Evolutionary conservation across 495 filamentous ascomycete genomes (phyloP).

Genomic region (Penicillium salamii): DNA sequence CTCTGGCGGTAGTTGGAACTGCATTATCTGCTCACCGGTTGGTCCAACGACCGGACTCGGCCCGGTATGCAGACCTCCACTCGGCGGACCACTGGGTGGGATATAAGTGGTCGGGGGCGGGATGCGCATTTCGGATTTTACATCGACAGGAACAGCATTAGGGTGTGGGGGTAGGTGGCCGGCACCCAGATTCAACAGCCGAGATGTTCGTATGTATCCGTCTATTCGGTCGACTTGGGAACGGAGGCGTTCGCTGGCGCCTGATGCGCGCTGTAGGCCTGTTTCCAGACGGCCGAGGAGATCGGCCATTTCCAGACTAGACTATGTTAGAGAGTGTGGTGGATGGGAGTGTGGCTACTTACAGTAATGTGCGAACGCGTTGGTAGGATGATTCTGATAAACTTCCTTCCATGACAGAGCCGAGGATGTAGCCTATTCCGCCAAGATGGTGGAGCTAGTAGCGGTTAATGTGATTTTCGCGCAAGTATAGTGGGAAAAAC

Average conservation of each 20-base stretch:
- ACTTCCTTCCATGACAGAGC: constrained; percentile 47
- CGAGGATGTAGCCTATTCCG: constrained; percentile 49
- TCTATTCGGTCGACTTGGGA: constrained; percentile 46
- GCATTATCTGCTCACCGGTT: constrained; percentile 22
- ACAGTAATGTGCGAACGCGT: constrained; percentile 43
- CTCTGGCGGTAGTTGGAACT: constrained; percentile 40
- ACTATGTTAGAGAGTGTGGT: neutral
- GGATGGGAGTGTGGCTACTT: constrained; percentile 4
- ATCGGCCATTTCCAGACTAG: constrained; percentile 43
- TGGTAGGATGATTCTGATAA: constrained; percentile 45
- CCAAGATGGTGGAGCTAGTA: constrained; percentile 44
- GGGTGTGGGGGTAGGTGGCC: constrained; percentile 11
- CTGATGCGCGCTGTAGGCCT: constrained; percentile 36
- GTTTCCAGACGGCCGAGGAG: constrained; percentile 46
- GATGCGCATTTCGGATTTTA: constrained; percentile 13
- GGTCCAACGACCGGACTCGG: constrained; percentile 5
- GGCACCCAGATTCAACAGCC: constrained; percentile 14
- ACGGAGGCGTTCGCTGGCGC: constrained; percentile 39
- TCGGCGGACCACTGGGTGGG: neutral
- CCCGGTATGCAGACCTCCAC: neutral
- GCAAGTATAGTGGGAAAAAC: neutral
- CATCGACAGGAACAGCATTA: constrained; percentile 3
- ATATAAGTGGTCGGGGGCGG: constrained; percentile 7
- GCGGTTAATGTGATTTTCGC: neutral
- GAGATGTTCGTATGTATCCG: constrained; percentile 43